Base-by-base conservation (phyloP, 2,329 filamentous ascomycete genomes). In the Nigrospora oryzae region DNA sequence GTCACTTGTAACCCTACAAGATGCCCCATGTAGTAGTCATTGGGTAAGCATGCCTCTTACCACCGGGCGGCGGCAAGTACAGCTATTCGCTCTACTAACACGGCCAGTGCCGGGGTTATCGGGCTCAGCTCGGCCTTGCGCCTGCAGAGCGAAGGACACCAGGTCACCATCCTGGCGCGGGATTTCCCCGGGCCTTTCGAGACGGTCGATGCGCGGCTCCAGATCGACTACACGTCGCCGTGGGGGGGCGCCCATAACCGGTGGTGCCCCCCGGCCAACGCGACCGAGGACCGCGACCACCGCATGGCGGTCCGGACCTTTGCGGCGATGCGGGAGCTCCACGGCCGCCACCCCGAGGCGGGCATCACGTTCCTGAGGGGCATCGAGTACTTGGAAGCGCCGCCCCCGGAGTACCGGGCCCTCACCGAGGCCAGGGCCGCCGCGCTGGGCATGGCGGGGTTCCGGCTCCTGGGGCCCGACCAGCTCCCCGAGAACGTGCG, bases 241-340 rank as follows among this genome's bases (percentile, higher is more conserved):
- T 79, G 74, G 75, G 75, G 68, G 33, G 75, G 75, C 11, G 75
- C 75, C 2, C 74, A 79, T 53, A 74, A 77, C 50, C 67, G 74
- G 36, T 74, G 69, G 53, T 69, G 77, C 32, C 69, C 70, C 2
- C 67, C 67, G 34, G 55, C 53, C 10, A 55, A 60, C 32, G 55
- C 56, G 12, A 40, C 51, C 5, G 59, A 62, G 35, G 57, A 56
- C 42, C 59, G 66, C 31, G 71, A 75, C 48, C 70, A 74, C 49
- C 44, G 19, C 34, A 62, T 72, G 53, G 61, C 69, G 13, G 53
- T 71, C 13, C 52, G 46, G 12, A 74, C 71, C 11, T 74, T 63
- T 55, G 53, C 52, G 8, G 62, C 64, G 49, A 72, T 74, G 70
- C 56, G 61, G 34, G 49, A 47, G 8, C 56, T 66, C 3, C 49